phyloP scores from a whole-genome alignment of 2,329 filamentous ascomycete genomes.

The Onygenales sp. region DNA sequence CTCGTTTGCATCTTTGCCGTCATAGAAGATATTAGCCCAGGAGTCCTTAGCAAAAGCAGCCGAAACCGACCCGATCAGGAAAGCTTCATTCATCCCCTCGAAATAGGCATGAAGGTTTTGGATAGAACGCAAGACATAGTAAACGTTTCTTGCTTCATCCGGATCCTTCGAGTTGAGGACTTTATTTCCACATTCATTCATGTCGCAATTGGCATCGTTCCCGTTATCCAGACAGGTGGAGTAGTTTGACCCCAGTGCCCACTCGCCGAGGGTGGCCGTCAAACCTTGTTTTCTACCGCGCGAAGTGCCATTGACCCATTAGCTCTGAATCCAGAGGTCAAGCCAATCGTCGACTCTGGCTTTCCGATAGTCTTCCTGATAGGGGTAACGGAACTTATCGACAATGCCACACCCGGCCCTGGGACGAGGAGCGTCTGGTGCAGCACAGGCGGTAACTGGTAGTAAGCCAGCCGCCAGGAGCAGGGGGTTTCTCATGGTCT shows the following conservation, averaged over 20 bases:
- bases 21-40: not conserved
- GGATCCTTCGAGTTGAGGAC: not conserved
- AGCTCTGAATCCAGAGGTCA: not conserved
- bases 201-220: not conserved
- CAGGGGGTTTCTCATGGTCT: not conserved
- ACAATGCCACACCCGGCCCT: not conserved
- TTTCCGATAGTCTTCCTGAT: not conserved
- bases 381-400: not conserved
- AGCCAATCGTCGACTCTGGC: not conserved
- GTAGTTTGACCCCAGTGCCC: not conserved
- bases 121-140: not conserved
- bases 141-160: not conserved
- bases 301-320: not conserved
- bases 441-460: not conserved
- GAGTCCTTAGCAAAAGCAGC: not conserved
- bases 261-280: not conserved
- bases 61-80: not conserved
- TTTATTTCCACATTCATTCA: not conserved
- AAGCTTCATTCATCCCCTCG: not conserved
- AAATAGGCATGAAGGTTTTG: not conserved
- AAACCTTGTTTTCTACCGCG: not conserved
- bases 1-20: not conserved
- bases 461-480: not conserved
- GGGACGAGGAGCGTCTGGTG: not conserved
- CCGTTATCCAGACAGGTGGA: not conserved